A percentile compares a stretch with the other conserved stretches of the same genome.
These are phyloP conservation scores for Pinus albicaulis DNA, from an alignment of 75 land plant genomes.

Conservation along the genomic window DNA sequence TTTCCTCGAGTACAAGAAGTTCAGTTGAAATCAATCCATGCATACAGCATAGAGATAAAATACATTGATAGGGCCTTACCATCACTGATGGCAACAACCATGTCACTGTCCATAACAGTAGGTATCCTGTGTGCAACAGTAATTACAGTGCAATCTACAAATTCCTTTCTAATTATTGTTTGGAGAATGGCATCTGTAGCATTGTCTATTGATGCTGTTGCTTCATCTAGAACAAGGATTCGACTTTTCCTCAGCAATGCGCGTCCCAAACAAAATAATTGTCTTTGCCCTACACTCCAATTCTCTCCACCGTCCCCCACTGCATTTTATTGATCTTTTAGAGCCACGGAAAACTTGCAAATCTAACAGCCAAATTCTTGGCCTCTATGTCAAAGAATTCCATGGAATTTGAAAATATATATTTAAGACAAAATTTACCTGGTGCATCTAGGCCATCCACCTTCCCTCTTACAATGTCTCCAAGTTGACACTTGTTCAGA, in stretches of 20 bases:
- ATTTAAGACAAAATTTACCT: background rate
- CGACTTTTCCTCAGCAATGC: constrained; percentile 25
- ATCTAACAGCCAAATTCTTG: background rate
- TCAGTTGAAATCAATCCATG: background rate
- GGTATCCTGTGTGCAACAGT: constrained; percentile 52
- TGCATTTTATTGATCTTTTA: constrained; percentile 9
- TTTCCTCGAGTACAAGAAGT: background rate
- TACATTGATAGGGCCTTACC: constrained; percentile 13
- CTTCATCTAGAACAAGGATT: constrained; percentile 37
- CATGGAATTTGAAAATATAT: background rate
- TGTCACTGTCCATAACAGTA: constrained; percentile 40
- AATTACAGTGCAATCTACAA: constrained; percentile 35
- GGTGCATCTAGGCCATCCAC: constrained; percentile 12
- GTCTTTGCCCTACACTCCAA: constrained; percentile 39
- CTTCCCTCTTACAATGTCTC: constrained; percentile 31
- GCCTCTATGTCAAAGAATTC: constrained; percentile 1
- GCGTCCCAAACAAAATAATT: constrained; percentile 31
- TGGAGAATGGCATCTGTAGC: constrained; percentile 30
- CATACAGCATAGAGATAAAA: background rate
- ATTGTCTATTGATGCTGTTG: constrained; percentile 33
- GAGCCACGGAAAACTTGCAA: background rate
- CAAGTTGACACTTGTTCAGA: constrained; percentile 42
- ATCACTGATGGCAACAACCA: constrained; percentile 35
- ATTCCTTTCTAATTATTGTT: constrained; percentile 19
- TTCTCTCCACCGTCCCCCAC: constrained; percentile 31